phyloP scores from a whole-genome alignment of 495 filamentous ascomycete genomes.

The Letharia lupina region DNA sequence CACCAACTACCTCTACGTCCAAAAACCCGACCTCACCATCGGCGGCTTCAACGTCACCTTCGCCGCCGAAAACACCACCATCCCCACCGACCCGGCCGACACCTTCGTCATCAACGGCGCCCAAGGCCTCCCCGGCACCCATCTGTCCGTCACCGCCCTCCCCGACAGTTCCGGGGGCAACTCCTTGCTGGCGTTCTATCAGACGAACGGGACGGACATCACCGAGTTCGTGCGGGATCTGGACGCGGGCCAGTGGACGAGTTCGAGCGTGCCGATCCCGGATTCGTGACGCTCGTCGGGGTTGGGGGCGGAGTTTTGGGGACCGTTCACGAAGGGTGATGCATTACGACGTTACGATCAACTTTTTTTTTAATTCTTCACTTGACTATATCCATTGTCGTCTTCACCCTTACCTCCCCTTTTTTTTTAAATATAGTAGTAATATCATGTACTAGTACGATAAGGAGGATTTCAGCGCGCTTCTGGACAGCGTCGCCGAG shows the following conservation, averaged over 20 bases:
- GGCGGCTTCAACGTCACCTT: slow-evolving; percentile 21
- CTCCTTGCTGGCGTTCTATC: slow-evolving; percentile 22
- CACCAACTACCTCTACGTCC: slow-evolving; percentile 25
- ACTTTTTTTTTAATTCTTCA: neutral
- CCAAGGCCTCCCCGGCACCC: slow-evolving; percentile 21
- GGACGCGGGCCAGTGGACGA: slow-evolving; percentile 23
- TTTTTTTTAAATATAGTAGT: too few species aligned
- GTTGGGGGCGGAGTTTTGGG: too few species aligned
- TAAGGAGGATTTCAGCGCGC: too few species aligned
- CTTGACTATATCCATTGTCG: neutral
- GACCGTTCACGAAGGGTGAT: neutral
- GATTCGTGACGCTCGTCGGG: neutral
- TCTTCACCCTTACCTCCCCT: neutral
- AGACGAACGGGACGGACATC: slow-evolving; percentile 22
- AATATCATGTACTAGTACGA: too few species aligned
- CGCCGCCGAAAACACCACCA: slow-evolving; percentile 21
- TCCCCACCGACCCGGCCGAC: slow-evolving; percentile 10
- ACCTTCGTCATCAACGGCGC: slow-evolving; percentile 22
- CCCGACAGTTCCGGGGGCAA: slow-evolving; percentile 18
- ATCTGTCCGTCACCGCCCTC: slow-evolving; percentile 22
- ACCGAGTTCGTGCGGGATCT: slow-evolving; percentile 24
- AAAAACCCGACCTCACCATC: slow-evolving; percentile 22
- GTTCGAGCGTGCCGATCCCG: slow-evolving; percentile 22
- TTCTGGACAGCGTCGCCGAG: too few species aligned
- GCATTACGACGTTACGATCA: neutral